Evolutionary conservation across 345 rosid genomes (phyloP), one percentile per base, ranked within the genome.

Genomic region (Adansonia digitata): DNA sequence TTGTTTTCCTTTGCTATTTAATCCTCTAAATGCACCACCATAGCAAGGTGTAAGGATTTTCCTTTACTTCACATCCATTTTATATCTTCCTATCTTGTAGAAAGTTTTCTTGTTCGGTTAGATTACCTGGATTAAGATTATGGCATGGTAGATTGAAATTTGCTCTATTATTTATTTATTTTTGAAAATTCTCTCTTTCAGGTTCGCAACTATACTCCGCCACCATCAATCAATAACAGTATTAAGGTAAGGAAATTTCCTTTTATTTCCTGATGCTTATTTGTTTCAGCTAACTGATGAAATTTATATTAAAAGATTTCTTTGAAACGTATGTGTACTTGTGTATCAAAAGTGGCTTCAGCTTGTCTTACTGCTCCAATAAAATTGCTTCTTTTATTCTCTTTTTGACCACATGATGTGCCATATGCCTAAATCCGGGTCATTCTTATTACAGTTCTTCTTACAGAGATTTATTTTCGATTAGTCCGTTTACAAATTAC

Each of bases 151-250:
- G 37, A 40, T 57, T 56, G 52, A 39, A 72, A 53, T 6, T 57
- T 46, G 1, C n/a, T n/a, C n/a, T n/a, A n/a, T 5, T 2, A 24
- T 55, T 34, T 68, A 37, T 43, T 37, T 35, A 26, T 31, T 10
- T 74, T 15, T 40, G 31, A 39, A 9, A 79, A 43, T 59, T 49
- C 66, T 72, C 26, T 7, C 59, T 52, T 48, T 71, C 86, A 86
- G 89, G 91, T 88, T 71, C 82, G 77, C 60, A 84, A 86, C 67
- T 88, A 84, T 68, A 60, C 86, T 27, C 88, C 85, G 1, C 80
- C 77, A 62, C 91, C 88, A 13, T 24, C 91, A 49, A 79, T 88
- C 77, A 88, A 86, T 74, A 74, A 61, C 59, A 62, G 70, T 62
- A 74, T 74, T 20, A 74, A 74, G 69, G 76, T 74, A 45, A 26